These are phyloP conservation scores for Colletotrichum godetiae DNA, from an alignment of 2,329 filamentous ascomycete genomes.

Conservation along the genomic window DNA sequence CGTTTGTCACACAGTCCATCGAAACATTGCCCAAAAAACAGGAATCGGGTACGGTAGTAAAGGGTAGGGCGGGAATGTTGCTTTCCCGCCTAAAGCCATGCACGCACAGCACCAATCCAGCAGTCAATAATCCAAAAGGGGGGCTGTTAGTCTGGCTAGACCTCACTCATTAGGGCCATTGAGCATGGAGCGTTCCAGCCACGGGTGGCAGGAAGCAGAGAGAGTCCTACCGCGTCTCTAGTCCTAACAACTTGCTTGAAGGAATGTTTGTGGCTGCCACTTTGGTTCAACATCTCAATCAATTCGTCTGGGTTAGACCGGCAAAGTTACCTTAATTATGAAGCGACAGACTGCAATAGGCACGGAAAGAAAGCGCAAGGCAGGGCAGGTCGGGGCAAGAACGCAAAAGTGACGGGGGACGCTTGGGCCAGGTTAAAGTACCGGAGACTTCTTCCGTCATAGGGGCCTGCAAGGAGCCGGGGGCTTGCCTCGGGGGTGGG, in stretches of 20 bases:
- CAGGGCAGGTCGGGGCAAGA: neutral
- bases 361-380: neutral
- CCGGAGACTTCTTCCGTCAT: constrained; percentile 32
- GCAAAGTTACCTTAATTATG: too few species aligned
- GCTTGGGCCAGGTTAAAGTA: constrained; percentile 8
- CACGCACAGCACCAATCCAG: neutral
- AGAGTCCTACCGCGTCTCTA: neutral
- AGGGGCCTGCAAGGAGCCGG: constrained; percentile 18
- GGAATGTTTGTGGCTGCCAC: neutral
- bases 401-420: neutral
- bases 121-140: neutral
- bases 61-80: constrained; percentile 16
- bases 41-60: too few species aligned
- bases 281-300: too few species aligned
- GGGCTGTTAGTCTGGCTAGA: neutral
- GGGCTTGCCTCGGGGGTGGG: constrained; percentile 14
- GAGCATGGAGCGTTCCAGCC: constrained; percentile 3
- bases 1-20: constrained; percentile 22
- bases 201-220: neutral
- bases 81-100: neutral
- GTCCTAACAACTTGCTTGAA: neutral
- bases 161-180: neutral
- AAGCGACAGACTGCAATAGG: too few species aligned
- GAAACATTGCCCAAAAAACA: neutral
- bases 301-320: neutral